A percentile compares a stretch with the other conserved stretches of the same genome.
These are phyloP conservation scores for Acacia pycnantha DNA, from an alignment of 331 rosid genomes.

Conservation along the genomic window DNA sequence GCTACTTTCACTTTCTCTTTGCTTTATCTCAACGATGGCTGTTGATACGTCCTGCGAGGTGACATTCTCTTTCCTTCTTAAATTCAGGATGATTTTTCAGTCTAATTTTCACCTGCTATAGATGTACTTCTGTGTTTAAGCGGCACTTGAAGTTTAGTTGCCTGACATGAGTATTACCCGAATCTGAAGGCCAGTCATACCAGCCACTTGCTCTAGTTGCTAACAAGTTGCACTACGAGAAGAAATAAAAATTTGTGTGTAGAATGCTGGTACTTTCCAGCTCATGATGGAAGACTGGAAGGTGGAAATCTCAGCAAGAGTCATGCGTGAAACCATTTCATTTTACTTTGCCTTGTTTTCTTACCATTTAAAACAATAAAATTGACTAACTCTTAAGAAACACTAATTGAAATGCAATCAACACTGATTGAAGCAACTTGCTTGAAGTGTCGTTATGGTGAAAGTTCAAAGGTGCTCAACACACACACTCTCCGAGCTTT, in stretches of 20 bases:
- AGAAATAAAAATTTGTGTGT: neutral
- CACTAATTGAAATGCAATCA: slow-evolving; percentile 18
- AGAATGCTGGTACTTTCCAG: slow-evolving; percentile 31
- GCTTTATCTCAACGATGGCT: slow-evolving; percentile 40
- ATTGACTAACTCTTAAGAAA: slow-evolving; percentile 28
- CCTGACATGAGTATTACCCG: neutral
- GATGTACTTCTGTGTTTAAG: slow-evolving; percentile 3
- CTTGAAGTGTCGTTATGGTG: slow-evolving; percentile 23
- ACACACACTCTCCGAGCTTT: neutral
- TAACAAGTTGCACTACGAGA: slow-evolving; percentile 10
- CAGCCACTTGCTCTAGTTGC: neutral
- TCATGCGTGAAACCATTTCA: slow-evolving; percentile 19
- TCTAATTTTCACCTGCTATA: neutral
- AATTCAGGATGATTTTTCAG: neutral
- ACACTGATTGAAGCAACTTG: neutral
- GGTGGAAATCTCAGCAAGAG: slow-evolving; percentile 16
- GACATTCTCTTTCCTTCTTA: slow-evolving; percentile 2
- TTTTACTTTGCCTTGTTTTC: neutral
- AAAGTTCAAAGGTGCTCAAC: slow-evolving; percentile 3
- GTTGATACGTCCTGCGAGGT: slow-evolving; percentile 41
- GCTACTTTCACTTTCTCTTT: neutral
- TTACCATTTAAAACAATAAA: neutral
- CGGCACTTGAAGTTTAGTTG: slow-evolving; percentile 34
- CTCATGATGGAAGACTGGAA: neutral
- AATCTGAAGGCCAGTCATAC: slow-evolving; percentile 24